Conservation (phyloP, 2,329 filamentous ascomycete genomes). For the Alternaria infectoria region DNA sequence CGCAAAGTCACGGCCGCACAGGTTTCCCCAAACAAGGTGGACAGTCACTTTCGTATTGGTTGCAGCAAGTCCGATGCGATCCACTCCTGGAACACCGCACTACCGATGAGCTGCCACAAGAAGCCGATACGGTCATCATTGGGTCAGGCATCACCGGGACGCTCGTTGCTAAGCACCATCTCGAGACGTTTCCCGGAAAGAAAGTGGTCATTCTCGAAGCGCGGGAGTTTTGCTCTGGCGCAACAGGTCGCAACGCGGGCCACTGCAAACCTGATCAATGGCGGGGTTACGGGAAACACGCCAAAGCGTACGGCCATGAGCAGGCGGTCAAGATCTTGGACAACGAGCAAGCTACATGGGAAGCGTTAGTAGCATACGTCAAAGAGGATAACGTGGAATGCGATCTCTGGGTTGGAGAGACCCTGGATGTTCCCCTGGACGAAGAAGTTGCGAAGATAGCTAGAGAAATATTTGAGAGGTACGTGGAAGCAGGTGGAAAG, state of each 20-base stretch:
- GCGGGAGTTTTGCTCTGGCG: constrained; percentile 38
- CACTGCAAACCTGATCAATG: constrained; percentile 39
- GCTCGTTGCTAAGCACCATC: constrained; percentile 27
- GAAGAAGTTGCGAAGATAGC: constrained; percentile 29
- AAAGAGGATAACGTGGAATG: constrained; percentile 31
- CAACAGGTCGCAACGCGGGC: constrained; percentile 37
- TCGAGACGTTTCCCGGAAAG: constrained; percentile 25
- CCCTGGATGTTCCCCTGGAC: constrained; percentile 33
- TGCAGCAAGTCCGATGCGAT: constrained; percentile 37
- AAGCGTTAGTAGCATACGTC: constrained; percentile 26
- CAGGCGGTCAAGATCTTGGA: constrained; percentile 36
- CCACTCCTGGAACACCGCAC: constrained; percentile 36
- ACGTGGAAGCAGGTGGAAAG: constrained; percentile 26
- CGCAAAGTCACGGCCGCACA: constrained; percentile 11
- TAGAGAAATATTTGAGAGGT: constrained; percentile 26
- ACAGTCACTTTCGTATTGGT: constrained; percentile 36
- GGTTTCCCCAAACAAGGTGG: constrained; percentile 32
- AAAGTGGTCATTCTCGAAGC: constrained; percentile 33
- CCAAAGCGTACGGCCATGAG: constrained; percentile 32
- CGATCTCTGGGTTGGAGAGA: constrained; percentile 38
- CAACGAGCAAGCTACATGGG: constrained; percentile 36
- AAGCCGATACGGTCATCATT: constrained; percentile 44
- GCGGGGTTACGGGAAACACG: constrained; percentile 32
- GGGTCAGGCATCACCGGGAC: constrained; percentile 41
- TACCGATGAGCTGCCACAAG: constrained; percentile 34